phyloP scores from a whole-genome alignment of 345 rosid genomes.

The Boechera divaricarpa region DNA sequence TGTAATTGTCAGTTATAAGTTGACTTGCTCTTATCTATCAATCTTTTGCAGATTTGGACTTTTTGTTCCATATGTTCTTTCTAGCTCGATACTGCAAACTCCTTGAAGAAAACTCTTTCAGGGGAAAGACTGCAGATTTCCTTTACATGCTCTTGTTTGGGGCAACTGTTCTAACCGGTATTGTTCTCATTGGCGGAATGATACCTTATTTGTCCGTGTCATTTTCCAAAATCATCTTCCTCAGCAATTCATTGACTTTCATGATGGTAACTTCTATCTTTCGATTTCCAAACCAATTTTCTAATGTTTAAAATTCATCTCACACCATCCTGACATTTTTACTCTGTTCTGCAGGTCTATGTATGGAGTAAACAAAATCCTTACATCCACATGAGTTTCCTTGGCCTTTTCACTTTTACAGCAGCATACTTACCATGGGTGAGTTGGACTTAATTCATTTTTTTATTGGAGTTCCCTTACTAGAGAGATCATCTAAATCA shows the following conservation, averaged over 20 bases:
- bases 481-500: neutral
- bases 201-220: constrained; percentile 90
- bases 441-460: constrained; percentile 43
- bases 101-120: constrained; percentile 95
- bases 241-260: constrained; percentile 96
- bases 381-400: constrained; percentile 95
- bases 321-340: neutral
- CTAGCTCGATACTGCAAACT: constrained; percentile 97
- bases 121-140: constrained; percentile 98
- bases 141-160: constrained; percentile 95
- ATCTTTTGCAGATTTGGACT: constrained; percentile 76
- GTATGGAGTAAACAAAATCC: constrained; percentile 99
- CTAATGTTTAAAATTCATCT: neutral
- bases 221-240: constrained; percentile 91
- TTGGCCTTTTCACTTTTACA: constrained; percentile 93
- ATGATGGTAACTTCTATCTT: constrained; percentile 73
- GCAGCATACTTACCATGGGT: constrained; percentile 99
- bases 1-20: neutral
- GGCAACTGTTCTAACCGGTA: constrained; percentile 77
- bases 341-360: constrained; percentile 63
- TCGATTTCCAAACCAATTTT: neutral
- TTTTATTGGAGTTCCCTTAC: neutral
- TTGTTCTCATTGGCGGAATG: constrained; percentile 87
- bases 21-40: neutral
- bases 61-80: constrained; percentile 94